phyloP scores from a whole-genome alignment of 2,329 filamentous ascomycete species.

The Alternaria sp. region DNA sequence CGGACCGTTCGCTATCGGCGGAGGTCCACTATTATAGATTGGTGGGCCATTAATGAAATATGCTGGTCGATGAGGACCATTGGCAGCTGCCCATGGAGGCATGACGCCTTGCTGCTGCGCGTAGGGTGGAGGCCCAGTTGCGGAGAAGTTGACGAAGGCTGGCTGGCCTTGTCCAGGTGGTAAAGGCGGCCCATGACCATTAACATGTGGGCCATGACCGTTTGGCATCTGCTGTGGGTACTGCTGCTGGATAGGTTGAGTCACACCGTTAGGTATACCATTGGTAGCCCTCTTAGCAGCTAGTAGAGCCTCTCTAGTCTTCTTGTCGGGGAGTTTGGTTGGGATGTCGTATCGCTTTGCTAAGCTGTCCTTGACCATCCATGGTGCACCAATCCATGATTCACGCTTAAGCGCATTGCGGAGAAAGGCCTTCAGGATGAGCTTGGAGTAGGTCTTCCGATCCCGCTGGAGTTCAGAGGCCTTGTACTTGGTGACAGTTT shows the following conservation, averaged over 20 bases:
- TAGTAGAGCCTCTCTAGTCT: slow-evolving; percentile 48
- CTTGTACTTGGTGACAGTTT: slow-evolving; percentile 59
- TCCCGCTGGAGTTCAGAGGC: slow-evolving; percentile 78
- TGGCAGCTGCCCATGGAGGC: slow-evolving; percentile 14
- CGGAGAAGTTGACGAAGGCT: slow-evolving; percentile 60
- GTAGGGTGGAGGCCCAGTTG: slow-evolving; percentile 65
- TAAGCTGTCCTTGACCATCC: slow-evolving; percentile 88
- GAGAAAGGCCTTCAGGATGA: slow-evolving; percentile 90
- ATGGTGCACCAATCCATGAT: slow-evolving; percentile 94
- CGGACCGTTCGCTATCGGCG: slow-evolving; percentile 7
- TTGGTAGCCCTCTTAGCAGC: slow-evolving; percentile 71
- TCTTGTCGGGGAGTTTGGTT: slow-evolving; percentile 73
- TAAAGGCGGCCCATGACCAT: slow-evolving; percentile 29
- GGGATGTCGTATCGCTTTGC: slow-evolving; percentile 86
- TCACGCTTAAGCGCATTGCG: slow-evolving; percentile 94
- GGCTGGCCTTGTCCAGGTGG: slow-evolving; percentile 48
- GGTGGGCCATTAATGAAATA: slow-evolving; percentile 16
- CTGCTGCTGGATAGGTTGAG: slow-evolving; percentile 39
- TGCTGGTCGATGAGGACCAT: slow-evolving; percentile 12
- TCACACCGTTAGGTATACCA: slow-evolving; percentile 41
- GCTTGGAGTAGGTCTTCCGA: slow-evolving; percentile 91
- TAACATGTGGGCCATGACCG: slow-evolving; percentile 30
- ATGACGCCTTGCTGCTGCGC: slow-evolving; percentile 70
- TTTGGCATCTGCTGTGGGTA: slow-evolving; percentile 31
- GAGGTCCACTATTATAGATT: slow-evolving; percentile 18